Percentiles rank a stretch among this genome's conserved stretches.
Evolutionary conservation across 1,284 basidiomycete genomes (phyloP).

Genomic region (Pterulicium gracile): DNA sequence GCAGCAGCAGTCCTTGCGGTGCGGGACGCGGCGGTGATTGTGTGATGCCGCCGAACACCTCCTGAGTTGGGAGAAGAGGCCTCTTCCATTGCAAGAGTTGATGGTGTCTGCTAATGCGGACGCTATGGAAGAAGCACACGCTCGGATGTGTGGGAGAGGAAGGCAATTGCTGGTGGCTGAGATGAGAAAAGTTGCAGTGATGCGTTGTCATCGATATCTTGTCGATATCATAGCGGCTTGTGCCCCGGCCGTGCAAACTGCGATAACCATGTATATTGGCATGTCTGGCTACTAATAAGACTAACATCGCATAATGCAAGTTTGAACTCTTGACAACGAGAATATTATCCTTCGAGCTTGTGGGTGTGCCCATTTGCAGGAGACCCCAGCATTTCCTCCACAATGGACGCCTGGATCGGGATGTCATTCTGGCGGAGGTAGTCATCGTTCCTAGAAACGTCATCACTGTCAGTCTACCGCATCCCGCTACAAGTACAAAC

Average conservation of each 20-base stretch:
- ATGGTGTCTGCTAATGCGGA: too few relatives aligned
- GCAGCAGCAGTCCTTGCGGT: slow-evolving; percentile 48
- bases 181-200: too few relatives aligned
- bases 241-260: too few relatives aligned
- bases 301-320: too few relatives aligned
- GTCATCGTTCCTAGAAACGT: slow-evolving; percentile 59
- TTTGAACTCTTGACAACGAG: too few relatives aligned
- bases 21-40: slow-evolving; percentile 68
- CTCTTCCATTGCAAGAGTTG: background rate
- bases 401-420: slow-evolving; percentile 39
- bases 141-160: background rate
- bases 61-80: slow-evolving; percentile 32
- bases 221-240: too few relatives aligned
- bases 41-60: slow-evolving; percentile 66
- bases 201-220: too few relatives aligned
- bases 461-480: slow-evolving; percentile 6
- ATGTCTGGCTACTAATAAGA: too few relatives aligned
- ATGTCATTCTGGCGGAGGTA: slow-evolving; percentile 59
- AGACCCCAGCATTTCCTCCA: slow-evolving; percentile 44
- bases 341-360: too few relatives aligned
- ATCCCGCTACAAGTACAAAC: background rate
- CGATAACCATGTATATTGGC: too few relatives aligned
- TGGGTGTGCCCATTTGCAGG: too few relatives aligned
- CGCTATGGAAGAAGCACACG: background rate
- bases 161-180: background rate